A percentile compares a stretch with the other conserved stretches of the same genome.
These are phyloP conservation scores for Calcarisporium arbuscula DNA, from an alignment of 2,329 filamentous ascomycete species.

Conservation along the genomic window DNA sequence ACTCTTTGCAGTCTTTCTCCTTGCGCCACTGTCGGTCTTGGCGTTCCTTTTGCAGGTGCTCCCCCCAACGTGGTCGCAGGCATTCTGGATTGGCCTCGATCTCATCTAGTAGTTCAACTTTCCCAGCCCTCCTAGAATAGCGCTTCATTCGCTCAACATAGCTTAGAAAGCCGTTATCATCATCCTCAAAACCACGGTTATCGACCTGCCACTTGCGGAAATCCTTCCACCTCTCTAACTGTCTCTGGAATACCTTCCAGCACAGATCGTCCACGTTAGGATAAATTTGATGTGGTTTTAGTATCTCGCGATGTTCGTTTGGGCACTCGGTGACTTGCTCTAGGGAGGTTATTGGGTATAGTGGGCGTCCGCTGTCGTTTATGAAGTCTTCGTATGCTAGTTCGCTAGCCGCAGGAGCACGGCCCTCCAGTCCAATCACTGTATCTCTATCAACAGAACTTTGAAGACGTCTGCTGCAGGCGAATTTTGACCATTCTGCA, in stretches of 20 bases:
- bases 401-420: conserved; percentile 4
- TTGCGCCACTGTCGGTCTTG: conserved; percentile 6
- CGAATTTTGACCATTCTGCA: conserved; percentile 2
- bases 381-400: conserved; percentile 21
- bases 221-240: conserved; percentile 19
- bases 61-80: conserved; percentile 6
- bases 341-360: conserved; percentile 20
- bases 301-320: conserved; percentile 17
- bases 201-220: conserved; percentile 25
- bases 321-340: conserved; percentile 16
- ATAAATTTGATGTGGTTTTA: conserved; percentile 18
- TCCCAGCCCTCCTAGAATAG: background rate
- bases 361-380: conserved; percentile 22
- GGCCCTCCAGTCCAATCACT: conserved; percentile 2
- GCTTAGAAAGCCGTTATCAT: conserved; percentile 12
- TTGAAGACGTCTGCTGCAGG: background rate
- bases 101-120: background rate
- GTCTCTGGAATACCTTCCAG: conserved; percentile 17
- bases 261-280: background rate
- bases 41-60: conserved; percentile 3
- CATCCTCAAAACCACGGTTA: conserved; percentile 15
- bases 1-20: conserved; percentile 12
- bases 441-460: conserved; percentile 7
- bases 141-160: conserved; percentile 8
- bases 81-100: conserved; percentile 9